Conservation (phyloP, 176 grass and related monocot species). For the Avena atlantica region DNA sequence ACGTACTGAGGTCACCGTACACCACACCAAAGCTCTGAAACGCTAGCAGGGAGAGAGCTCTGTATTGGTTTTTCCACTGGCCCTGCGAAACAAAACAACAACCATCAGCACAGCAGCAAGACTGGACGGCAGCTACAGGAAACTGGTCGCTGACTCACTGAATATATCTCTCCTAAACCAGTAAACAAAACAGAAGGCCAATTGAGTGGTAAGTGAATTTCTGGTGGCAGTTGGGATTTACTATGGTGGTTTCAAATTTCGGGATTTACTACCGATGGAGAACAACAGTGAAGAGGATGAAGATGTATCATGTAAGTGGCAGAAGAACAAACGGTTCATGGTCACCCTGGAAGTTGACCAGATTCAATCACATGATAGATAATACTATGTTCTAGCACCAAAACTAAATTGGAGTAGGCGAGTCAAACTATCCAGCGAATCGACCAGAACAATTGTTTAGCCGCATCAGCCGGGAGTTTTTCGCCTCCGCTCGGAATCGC, state of each 20-base stretch:
- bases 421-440: neutral
- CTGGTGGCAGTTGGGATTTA: too few relatives aligned
- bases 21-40: slow-evolving; percentile 81
- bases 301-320: too few relatives aligned
- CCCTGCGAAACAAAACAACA: slow-evolving; percentile 41
- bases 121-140: neutral
- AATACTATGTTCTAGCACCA: too few relatives aligned
- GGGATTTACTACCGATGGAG: neutral
- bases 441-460: neutral
- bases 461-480: neutral
- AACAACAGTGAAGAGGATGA: neutral
- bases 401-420: neutral
- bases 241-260: neutral
- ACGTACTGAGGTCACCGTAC: slow-evolving; percentile 72
- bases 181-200: neutral
- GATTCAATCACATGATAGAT: slow-evolving; percentile 23
- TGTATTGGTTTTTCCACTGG: slow-evolving; percentile 52
- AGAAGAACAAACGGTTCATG: neutral
- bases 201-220: neutral
- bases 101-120: neutral
- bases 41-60: slow-evolving; percentile 56
- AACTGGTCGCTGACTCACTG: neutral
- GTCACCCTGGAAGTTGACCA: slow-evolving; percentile 35
- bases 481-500: neutral
- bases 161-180: neutral